Base-by-base conservation (phyloP, 495 filamentous ascomycete genomes). In the Aspergillus indologenus region DNA sequence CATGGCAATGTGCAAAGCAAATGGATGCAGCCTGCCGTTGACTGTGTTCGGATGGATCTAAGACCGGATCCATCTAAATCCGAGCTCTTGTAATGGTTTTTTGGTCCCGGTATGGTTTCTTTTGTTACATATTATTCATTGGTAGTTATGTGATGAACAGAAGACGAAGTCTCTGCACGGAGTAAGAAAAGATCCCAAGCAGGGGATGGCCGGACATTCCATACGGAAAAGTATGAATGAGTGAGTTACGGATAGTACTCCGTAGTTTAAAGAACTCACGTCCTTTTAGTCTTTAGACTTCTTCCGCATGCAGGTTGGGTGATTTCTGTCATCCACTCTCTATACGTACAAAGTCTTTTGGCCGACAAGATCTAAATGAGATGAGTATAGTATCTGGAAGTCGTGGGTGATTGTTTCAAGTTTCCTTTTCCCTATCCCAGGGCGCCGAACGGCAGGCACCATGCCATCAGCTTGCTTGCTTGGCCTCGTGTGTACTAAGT, bases 11-110 rank as follows among this genome's bases (percentile, higher is more conserved):
- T 50, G 46, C 56, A n/a, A 51, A 34, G 26, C 29, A 29, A 48
- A 18, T 26, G 47, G 24, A 54, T 56, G 58, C 58, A 55, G 53
- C 58, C 53, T 56, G 53, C 58, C 58, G 58, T 54, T 26, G 20
- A 24, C 47, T 24, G 58, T 55, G 52, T 55, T 61, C 58, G 48
- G 45, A 55, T 60, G 44, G 26, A 14, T 59, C 45, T 48, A 29
- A 15, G 24, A 12, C 26, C 23, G 43, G 52, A 31, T 34, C 26
- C 42, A 26, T 51, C 48, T 29, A 29, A 29, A 26, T 51, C 48
- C 48, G 48, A 29, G 22, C 19, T 49, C 17, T 22, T 46, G 29
- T 20, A 22, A 23, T 44, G 45, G n/a, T 52, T 60, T 45, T 45
- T 45, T 22, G 19, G 19, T n/a, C 23, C 5, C n/a, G 3, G 17